Base-by-base conservation (phyloP, 1,284 basidiomycete species). In the Meripilus lineatus region DNA sequence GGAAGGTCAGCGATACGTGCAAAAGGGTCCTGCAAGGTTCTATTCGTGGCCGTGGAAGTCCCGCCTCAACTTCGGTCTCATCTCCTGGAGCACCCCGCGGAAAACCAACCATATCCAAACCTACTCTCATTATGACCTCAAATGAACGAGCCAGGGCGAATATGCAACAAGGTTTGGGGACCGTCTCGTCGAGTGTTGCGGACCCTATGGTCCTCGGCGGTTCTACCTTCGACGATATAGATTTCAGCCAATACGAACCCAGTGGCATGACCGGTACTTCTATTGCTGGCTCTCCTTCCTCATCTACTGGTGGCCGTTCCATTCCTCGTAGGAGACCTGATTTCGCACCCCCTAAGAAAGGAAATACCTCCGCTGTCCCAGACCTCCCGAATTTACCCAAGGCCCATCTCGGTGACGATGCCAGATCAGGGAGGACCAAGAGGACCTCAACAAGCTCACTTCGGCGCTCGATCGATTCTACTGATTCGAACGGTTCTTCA, bases 281-380 rank as follows among this genome's bases (percentile, higher is more conserved):
- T 42, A 53, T 66, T 20, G 52, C 50, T 1, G 69, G 69, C 30
- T 84, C 82, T 3, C 79, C 80, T 4, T 81, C 81, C 2, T 71
- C 69, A 18, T 85, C 82, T 17, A 82, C 77, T 1, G 79, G 68
- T 13, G 72, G 69, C 15, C 70, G 73, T 34, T 84, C 83, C 5
- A 79, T 83, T 46, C 81, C 82, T n/a, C 70, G 74, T 32, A 67
- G 81, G 32, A 68, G 82, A 45, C 71, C 79, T 0, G 82, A 85
- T 59, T 84, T 85, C 56, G 77, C 66, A 6, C 73, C 74, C 17
- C 74, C 76, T 5, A 47, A 35, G 26, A 36, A 30, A n/a, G n/a
- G n/a, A n/a, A n/a, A n/a, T n/a, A n/a, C n/a, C n/a, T n/a, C n/a
- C n/a, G n/a, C n/a, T n/a, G n/a, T n/a, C n/a, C n/a, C n/a, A n/a